A percentile compares a stretch with the other conserved stretches of the same genome.
These are phyloP conservation scores for Plasmodium inui DNA, from an alignment of 169 alveolate genomes.

Conservation along the genomic window DNA sequence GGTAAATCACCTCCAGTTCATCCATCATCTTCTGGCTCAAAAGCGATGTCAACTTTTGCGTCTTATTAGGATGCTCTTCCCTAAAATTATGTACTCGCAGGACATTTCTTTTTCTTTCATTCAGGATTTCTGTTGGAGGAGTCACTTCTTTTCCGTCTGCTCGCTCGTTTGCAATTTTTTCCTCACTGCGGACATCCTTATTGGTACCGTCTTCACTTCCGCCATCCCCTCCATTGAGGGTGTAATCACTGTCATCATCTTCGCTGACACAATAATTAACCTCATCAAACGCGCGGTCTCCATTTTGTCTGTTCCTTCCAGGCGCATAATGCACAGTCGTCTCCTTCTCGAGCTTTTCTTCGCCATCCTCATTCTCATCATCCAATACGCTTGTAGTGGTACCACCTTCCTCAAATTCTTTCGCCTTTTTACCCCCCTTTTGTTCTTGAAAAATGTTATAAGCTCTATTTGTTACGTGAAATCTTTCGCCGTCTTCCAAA, in stretches of 20 bases:
- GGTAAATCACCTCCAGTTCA: background rate
- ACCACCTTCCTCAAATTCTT: background rate
- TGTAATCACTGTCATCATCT: background rate
- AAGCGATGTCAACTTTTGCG: background rate
- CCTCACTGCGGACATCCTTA: background rate
- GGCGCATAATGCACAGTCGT: background rate
- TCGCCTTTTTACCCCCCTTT: background rate
- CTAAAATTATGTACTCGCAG: no score
- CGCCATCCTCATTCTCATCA: background rate
- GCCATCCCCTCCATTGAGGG: background rate
- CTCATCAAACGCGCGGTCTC: background rate
- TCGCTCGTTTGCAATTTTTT: background rate
- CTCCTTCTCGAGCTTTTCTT: background rate
- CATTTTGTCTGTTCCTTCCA: background rate
- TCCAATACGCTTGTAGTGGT: background rate
- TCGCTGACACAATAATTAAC: no score
- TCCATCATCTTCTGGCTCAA: background rate
- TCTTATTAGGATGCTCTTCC: background rate
- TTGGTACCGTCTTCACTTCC: background rate
- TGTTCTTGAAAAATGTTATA: constrained; percentile 22
- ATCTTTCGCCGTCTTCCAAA: background rate
- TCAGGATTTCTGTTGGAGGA: background rate
- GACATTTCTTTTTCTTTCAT: background rate
- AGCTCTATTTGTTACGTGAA: constrained; percentile 22
- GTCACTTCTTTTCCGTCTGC: background rate